A percentile compares a stretch with the other conserved stretches of the same genome.
phyloP scores from a whole-genome alignment of 2,329 filamentous ascomycete genomes.

The Aspergillus pseudotamarii region DNA sequence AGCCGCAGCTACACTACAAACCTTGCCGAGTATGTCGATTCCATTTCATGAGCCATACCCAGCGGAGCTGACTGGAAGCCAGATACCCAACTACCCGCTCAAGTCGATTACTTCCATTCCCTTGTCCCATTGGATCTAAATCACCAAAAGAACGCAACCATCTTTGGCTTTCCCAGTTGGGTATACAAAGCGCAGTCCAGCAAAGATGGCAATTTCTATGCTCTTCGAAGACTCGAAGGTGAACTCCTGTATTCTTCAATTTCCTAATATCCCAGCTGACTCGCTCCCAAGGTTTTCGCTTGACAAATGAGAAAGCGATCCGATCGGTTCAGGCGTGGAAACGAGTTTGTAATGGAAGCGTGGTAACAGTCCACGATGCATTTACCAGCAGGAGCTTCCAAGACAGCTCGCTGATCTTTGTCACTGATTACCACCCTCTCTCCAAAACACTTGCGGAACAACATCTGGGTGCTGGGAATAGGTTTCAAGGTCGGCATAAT shows the following conservation, averaged over 20 bases:
- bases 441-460: constrained; percentile 87
- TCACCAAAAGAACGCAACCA: constrained; percentile 73
- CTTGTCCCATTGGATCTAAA: constrained; percentile 85
- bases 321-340: constrained; percentile 87
- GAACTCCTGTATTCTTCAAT: constrained; percentile 7
- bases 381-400: constrained; percentile 93
- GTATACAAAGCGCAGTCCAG: constrained; percentile 90
- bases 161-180: constrained; percentile 90
- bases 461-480: constrained; percentile 54
- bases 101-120: constrained; percentile 86
- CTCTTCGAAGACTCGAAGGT: constrained; percentile 82
- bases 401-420: constrained; percentile 91
- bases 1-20: constrained; percentile 80
- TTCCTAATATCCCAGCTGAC: neutral
- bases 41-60: neutral
- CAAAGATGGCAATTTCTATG: constrained; percentile 88
- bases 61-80: constrained; percentile 7
- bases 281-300: constrained; percentile 65
- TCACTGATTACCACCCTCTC: constrained; percentile 89
- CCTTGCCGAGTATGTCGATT: constrained; percentile 68
- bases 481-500: constrained; percentile 49
- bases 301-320: constrained; percentile 89
- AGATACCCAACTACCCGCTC: constrained; percentile 71
- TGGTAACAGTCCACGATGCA: constrained; percentile 86
- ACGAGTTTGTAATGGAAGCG: constrained; percentile 74